Percentiles rank a stretch among this genome's conserved stretches.
phyloP scores from a whole-genome alignment of 2,329 filamentous ascomycete species.

The Colletotrichum abscissum region DNA sequence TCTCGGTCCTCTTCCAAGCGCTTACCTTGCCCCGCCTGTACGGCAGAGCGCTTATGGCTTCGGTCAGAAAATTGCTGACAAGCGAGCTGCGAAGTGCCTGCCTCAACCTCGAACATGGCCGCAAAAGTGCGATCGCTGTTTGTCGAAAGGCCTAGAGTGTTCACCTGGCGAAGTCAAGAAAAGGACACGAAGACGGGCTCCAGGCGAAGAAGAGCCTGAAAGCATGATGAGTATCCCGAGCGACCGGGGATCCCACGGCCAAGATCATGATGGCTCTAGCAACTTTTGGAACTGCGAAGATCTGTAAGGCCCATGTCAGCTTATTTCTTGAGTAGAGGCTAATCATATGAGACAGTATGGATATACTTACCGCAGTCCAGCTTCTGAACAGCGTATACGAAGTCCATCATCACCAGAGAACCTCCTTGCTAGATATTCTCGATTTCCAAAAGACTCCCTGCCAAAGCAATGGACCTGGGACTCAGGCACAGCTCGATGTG shows the following conservation, averaged over 20 bases:
- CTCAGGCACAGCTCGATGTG: background rate
- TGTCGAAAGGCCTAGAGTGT: background rate
- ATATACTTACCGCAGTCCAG: background rate
- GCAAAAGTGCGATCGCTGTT: background rate
- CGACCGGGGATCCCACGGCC: too few relatives aligned
- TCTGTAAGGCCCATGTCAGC: background rate
- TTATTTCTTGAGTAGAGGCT: background rate
- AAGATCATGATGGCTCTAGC: background rate
- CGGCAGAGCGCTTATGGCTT: background rate
- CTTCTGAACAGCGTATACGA: background rate
- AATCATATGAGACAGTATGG: background rate
- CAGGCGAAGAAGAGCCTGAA: background rate
- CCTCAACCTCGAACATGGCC: background rate
- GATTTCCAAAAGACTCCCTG: background rate
- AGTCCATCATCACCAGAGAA: background rate
- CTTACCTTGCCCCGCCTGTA: background rate
- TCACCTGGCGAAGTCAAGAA: constrained; percentile 1
- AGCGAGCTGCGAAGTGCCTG: background rate
- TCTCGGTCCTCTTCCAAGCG: background rate
- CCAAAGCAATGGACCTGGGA: background rate
- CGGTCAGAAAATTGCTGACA: background rate
- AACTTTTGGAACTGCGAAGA: background rate
- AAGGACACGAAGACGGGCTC: background rate
- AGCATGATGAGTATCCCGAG: too few relatives aligned
- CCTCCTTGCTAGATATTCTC: background rate